These are phyloP conservation scores for Cucurbita ficifolia DNA, from an alignment of 306 rosid genomes.

Conservation along the genomic window DNA sequence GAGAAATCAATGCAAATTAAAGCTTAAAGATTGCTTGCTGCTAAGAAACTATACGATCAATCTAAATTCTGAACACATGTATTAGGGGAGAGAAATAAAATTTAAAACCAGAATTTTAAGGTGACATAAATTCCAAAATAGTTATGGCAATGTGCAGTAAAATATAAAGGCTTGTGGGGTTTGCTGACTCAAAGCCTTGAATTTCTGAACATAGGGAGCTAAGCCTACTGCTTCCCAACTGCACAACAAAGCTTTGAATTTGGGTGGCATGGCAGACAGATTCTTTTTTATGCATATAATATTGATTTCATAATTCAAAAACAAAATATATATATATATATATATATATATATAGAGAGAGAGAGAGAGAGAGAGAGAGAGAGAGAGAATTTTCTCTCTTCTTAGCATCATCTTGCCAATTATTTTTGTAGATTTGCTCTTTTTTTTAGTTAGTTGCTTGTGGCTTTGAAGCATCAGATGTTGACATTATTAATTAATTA, in stretches of 20 bases:
- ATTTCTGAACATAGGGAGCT: neutral
- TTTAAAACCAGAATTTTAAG: neutral
- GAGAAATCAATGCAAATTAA: neutral
- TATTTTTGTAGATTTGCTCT: neutral
- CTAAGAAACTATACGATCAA: neutral
- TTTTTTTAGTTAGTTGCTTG: neutral
- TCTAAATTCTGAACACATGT: neutral
- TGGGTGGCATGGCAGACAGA: neutral
- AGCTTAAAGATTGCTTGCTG: neutral
- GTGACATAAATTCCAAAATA: neutral
- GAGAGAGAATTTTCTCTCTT: neutral
- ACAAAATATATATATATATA: too few relatives aligned
- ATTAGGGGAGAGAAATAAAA: neutral
- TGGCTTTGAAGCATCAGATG: neutral
- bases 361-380: too few relatives aligned
- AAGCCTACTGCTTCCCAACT: neutral
- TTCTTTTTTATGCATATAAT: neutral
- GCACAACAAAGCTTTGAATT: constrained; percentile 2
- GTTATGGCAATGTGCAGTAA: neutral
- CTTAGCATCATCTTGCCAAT: neutral
- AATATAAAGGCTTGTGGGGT: neutral
- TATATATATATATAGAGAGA: too few relatives aligned
- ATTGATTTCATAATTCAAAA: neutral
- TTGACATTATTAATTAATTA: neutral
- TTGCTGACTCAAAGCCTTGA: constrained; percentile 1